Evolutionary conservation across 1,139 yeast species (phyloP), one percentile per base, ranked within the genome.

Genomic region (Geotrichum histeridarum): DNA sequence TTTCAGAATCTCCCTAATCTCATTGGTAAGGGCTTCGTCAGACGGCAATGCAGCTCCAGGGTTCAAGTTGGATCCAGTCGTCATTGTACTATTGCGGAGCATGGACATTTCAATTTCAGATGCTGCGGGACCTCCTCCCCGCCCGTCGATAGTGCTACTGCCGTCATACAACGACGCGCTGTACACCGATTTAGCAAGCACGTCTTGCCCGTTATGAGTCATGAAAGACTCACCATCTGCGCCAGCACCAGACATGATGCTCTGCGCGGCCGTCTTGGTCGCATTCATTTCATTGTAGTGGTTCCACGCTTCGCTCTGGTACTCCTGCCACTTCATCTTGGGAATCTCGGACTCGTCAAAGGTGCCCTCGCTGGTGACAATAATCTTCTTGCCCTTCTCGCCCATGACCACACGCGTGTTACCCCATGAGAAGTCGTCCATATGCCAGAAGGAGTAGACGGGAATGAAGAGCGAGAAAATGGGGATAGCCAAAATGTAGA

Each of bases 341-440:
- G 76, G 75, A 32, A 73, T 73, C 45, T 68, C 72, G 1, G 67
- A 58, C 1, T 75, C 74, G 53, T 73, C 76, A 57, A 69, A 73
- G 6, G 67, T 68, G 9, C 67, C 70, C 31, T 67, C 69, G 36
- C 63, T 67, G 7, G 64, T 59, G 1, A 71, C 64, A n/a, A 67
- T 63, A 54, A 69, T 67, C 54, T 68, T 68, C 46, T 73, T 73
- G 49, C 67, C 68, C 53, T 71, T 65, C 55, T 73, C 75, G 35
- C 71, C 74, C 30, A 73, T 64, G 14, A 72, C 76, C 22, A 71
- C 62, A 56, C 76, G 73, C 9, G 76, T 73, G 52, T 71, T 71
- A 59, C 77, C 76, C 76, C 77, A 73, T 9, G 69, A 55, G 58
- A 70, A 70, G 56, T 70, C 61, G 53, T 70, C 73, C 67, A 68